Evolutionary conservation across 2,329 filamentous ascomycete genomes (phyloP), one percentile per base, ranked within the genome.

Genomic region (Periconia sp.): DNA sequence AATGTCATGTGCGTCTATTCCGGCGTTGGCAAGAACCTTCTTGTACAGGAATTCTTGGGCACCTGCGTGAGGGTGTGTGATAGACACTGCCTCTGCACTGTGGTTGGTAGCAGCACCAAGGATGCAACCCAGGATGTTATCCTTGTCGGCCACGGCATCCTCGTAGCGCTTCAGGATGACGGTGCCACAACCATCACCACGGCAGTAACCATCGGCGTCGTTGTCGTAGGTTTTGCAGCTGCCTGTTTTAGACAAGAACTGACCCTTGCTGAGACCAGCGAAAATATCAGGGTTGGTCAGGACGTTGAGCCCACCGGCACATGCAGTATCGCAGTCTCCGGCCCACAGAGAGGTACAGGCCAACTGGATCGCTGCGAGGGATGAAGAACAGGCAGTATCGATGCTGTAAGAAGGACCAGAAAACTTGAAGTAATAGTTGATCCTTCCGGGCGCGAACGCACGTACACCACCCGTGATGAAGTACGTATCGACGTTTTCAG

Each of bases 271-370:
- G 8, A 93, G 78, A 61, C 88, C 89, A 11, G 87, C 81, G 74
- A 90, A 91, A 77, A 89, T 90, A 70, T 92, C 89, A 0, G 90
- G 88, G 74, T 91, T 92, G 49, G 89, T 92, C 74, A 92, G 79
- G 55, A 91, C 86, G 47, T 90, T 91, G 18, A 90, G 77, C 57
- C 91, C 91, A 53, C 91, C 91, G 2, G 90, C 88, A 30, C 92
- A 85, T 1, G 90, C 91, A 10, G 88, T 92, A 66, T 94, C 90
- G 57, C 88, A 91, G 60, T 94, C 90, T 50, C 87, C 85, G 6
- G 84, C 82, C 83, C 87, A 88, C 10, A 92, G 78, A 0, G 90
- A 85, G 8, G 86, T 87, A 73, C 90, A 92, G 3, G 85, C 83
- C 1, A 90, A 76, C 60, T 90, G 85, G 45, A 92, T 85, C 0